Base-by-base conservation (phyloP, 2,329 filamentous ascomycete genomes). In the Tolypocladium paradoxum region DNA sequence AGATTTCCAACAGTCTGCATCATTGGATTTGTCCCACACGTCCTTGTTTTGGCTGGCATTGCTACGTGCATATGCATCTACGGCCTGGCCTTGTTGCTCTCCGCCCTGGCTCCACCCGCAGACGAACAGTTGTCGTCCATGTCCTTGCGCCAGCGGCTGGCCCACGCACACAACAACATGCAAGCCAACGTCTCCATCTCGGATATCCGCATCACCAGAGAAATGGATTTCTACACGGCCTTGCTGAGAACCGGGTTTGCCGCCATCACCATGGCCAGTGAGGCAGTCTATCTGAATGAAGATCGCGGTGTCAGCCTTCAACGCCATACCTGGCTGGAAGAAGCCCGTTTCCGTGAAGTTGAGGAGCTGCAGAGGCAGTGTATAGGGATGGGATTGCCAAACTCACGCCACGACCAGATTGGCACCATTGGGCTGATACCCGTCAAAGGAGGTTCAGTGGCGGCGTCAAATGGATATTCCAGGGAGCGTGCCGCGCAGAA, bases 191-290 rank as follows among this genome's bases (percentile, higher is more conserved):
- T 92, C 3, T 90, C 93, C 14, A 77, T 96, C 24, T 87, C 87
- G 1, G 85, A 87, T 38, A 82, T 96, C 37, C 82, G 85, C 14
- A 81, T 97, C 52, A 88, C 85, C 45, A 84, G 87, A 74, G 84
- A 90, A 53, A 95, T 97, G 76, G 93, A 99, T 66, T 96, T 97
- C 65, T 99, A 97, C 66, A 95, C 90, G 0, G 88, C 90, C 0
- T 75, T 97, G 5, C 76, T 97, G 3, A 85, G 91, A 55, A 82
- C 90, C 36, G 93, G 93, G 0, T 96, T 96, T 64, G 85, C 84
- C 12, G 84, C 92, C 14, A 82, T 97, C 56, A 95, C 90, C 0
- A 92, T 95, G 68, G 93, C 93, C 0, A 96, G 90, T 61, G 91
- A 97, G 68, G 92, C 92, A 4, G 93, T 97, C 0, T 97, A 96